Evolutionary conservation across 768 basidiomycete genomes (phyloP).

Genomic region (Boletus rex-veris): DNA sequence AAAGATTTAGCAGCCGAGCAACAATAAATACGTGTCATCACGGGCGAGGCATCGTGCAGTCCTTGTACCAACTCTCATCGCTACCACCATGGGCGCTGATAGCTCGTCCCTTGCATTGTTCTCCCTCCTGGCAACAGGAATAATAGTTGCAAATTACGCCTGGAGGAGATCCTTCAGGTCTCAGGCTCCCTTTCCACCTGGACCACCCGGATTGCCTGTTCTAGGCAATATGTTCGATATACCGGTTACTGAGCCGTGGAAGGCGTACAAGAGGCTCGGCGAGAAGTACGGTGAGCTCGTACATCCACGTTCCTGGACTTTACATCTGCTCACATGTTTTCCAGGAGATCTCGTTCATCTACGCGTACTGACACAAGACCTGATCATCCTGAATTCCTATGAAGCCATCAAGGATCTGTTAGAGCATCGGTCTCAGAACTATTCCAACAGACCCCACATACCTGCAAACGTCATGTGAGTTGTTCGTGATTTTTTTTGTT

Average conservation of each 20-base stretch:
- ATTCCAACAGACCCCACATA: constrained; percentile 5
- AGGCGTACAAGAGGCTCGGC: neutral
- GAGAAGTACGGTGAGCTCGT: constrained; percentile 4
- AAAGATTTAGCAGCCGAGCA: neutral
- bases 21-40: neutral
- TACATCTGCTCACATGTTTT: neutral
- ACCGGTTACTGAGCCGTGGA: constrained; percentile 4
- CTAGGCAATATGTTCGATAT: constrained; percentile 7
- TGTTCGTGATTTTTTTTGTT: neutral
- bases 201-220: constrained; percentile 3
- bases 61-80: neutral
- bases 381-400: constrained; percentile 9
- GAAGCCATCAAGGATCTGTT: constrained; percentile 6
- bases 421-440: constrained; percentile 3
- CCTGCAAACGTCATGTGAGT: constrained; percentile 2
- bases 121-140: neutral
- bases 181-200: neutral
- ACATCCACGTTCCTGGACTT: neutral
- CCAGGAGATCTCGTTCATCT: constrained; percentile 6
- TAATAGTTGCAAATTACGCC: neutral
- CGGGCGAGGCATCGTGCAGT: neutral
- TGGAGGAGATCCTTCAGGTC: neutral
- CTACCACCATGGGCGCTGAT: neutral
- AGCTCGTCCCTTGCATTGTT: neutral
- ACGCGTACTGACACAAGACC: constrained; percentile 7